These are phyloP conservation scores for Cucumis hystrix DNA, from an alignment of 306 rosid species.

Conservation along the genomic window DNA sequence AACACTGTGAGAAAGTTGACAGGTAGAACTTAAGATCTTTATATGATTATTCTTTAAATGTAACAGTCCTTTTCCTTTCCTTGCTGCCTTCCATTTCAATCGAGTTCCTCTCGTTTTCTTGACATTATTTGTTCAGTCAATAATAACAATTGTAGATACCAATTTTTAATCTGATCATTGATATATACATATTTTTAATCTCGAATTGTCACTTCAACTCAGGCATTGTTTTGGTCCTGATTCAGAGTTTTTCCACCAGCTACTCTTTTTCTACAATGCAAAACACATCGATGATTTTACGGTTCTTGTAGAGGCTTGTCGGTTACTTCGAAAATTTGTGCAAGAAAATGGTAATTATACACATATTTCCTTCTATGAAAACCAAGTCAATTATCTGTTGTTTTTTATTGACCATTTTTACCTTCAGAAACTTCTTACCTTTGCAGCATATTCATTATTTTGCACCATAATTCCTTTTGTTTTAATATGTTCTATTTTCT, in stretches of 20 bases:
- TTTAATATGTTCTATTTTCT: background rate
- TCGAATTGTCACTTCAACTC: slow-evolving; percentile 25
- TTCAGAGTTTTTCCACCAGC: slow-evolving; percentile 76
- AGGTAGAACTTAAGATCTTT: slow-evolving; percentile 34
- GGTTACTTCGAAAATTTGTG: slow-evolving; percentile 45
- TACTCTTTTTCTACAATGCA: slow-evolving; percentile 75
- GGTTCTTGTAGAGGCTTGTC: slow-evolving; percentile 67
- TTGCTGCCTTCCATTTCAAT: background rate
- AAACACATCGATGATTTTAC: slow-evolving; percentile 44
- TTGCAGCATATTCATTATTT: background rate
- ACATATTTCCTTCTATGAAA: background rate
- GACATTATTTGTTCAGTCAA: background rate
- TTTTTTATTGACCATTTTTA: background rate
- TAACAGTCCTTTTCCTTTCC: background rate
- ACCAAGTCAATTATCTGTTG: background rate
- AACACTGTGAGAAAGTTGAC: slow-evolving; percentile 47
- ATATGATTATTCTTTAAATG: background rate
- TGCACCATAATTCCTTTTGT: background rate
- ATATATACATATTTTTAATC: background rate
- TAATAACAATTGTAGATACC: slow-evolving; percentile 4
- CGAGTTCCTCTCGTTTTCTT: background rate
- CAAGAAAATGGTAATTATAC: slow-evolving; percentile 52
- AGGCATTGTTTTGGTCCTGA: slow-evolving; percentile 75
- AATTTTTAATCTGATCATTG: slow-evolving; percentile 1
- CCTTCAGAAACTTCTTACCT: background rate